Evolutionary conservation across 2,329 filamentous ascomycete species (phyloP).

Genomic region (Claviceps paspali): DNA sequence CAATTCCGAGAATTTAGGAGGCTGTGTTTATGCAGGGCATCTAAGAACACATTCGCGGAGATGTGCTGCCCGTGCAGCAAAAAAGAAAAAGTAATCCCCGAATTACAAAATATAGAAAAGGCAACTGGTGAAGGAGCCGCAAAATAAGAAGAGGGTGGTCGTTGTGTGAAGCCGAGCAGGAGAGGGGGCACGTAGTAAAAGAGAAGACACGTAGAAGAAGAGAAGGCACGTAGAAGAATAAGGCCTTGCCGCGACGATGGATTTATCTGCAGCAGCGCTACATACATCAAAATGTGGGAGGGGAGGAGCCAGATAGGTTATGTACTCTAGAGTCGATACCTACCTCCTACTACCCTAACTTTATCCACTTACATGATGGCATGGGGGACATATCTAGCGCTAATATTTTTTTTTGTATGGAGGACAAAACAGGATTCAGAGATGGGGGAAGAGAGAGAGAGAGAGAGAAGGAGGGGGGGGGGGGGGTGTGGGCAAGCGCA

Average conservation of each 20-base stretch:
- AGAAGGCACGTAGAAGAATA: background rate
- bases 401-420: no score
- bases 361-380: no score
- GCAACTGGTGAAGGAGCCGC: background rate
- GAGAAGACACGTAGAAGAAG: background rate
- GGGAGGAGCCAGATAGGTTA: conserved; percentile 5
- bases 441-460: no score
- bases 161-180: background rate
- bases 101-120: no score
- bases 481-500: background rate
- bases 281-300: background rate
- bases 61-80: no score
- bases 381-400: conserved; percentile 2
- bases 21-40: no score
- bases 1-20: no score
- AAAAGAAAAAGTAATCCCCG: no score
- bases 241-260: background rate
- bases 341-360: no score
- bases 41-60: no score
- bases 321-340: conserved; percentile 1
- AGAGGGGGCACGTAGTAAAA: no score
- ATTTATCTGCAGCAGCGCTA: no score
- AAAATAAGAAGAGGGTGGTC: background rate
- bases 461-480: background rate
- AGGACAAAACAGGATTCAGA: background rate